phyloP scores from a whole-genome alignment of 192 early-diverging fungal species.

The Rhizophagus clarus region DNA sequence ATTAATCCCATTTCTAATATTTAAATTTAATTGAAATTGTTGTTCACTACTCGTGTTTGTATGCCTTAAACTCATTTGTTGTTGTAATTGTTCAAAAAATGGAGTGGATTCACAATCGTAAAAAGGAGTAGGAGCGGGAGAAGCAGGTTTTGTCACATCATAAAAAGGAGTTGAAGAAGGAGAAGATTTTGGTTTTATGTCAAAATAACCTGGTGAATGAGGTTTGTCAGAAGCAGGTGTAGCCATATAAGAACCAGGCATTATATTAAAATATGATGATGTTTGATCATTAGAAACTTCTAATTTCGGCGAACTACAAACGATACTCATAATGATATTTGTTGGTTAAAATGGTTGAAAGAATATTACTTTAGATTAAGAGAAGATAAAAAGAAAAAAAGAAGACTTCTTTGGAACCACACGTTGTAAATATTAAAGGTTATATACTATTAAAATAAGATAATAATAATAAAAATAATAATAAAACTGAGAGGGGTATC shows the following conservation, averaged over 20 bases:
- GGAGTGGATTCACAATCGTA: slow-evolving; percentile 23
- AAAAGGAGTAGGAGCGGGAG: slow-evolving; percentile 16
- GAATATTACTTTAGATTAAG: too few relatives aligned
- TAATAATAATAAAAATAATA: too few relatives aligned
- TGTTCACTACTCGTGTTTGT: not conserved
- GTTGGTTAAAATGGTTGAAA: not conserved
- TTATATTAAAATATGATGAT: slow-evolving; percentile 23
- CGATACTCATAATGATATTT: slow-evolving; percentile 17
- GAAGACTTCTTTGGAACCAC: too few relatives aligned
- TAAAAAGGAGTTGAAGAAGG: slow-evolving; percentile 18
- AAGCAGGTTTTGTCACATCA: not conserved
- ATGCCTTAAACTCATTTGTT: not conserved
- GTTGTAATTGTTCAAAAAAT: slow-evolving; percentile 25
- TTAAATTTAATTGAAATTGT: not conserved
- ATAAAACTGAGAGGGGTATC: too few relatives aligned
- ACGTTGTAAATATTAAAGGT: too few relatives aligned
- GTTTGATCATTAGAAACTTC: slow-evolving; percentile 19
- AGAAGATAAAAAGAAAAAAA: too few relatives aligned
- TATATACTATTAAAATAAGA: too few relatives aligned
- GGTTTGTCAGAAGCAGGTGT: slow-evolving; percentile 5
- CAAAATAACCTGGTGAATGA: slow-evolving; percentile 23
- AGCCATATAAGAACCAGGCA: slow-evolving; percentile 25
- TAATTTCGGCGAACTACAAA: slow-evolving; percentile 17
- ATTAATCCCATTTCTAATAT: not conserved
- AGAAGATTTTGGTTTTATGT: slow-evolving; percentile 19